Evolutionary conservation across 225 moss, liverwort and hornwort genomes (phyloP), one percentile per base, ranked within the genome.

Genomic region (Antitrichia curtipendula): DNA sequence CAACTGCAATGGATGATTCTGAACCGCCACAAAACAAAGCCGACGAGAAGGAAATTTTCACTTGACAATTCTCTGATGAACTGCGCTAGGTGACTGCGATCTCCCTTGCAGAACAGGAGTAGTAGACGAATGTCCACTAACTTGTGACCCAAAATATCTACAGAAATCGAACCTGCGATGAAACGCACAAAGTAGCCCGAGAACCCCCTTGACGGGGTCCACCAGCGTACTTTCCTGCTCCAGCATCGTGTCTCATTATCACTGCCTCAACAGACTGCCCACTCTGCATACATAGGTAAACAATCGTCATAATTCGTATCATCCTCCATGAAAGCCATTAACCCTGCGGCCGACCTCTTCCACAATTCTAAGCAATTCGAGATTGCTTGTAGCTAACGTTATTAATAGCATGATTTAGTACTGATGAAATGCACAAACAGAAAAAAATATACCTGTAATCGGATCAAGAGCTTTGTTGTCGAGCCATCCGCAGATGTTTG

Each of bases 251-350:
- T 88, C 94, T 90, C 92, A 97, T 97, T 57, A 99, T 92, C 56
- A 99, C 97, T 87, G 97, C 97, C 90, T 99, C 99, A 31, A 99
- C 93, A 81, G 92, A 94, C 89, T 96, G 97, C 58, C 96, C 99
- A 93, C 88, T 96, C 94, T 98, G 96, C 82, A 92, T 13, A 78
- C 78, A 82, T 82, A 61, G 29, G 82, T 64, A 66, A 47, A 80
- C 82, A 82, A 60, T 60, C 73, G 84, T 82, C 89, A 75, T 73
- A 77, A 53, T 75, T 79, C 79, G 31, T 43, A 36, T 80, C 74
- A 75, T 84, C 62, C 75, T 86, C 62, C 45, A 68, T 34, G 47
- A 84, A 87, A 87, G 58, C 56, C 81, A 61, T 88, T 69, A 18
- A 81, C 29, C 78, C 89, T 60, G 56, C 43, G 64, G 47, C 59